Percentiles rank a stretch among this genome's conserved stretches.
These are phyloP conservation scores for Amaranthus tricolor DNA, from an alignment of 179 eudicot genomes.

Conservation along the genomic window DNA sequence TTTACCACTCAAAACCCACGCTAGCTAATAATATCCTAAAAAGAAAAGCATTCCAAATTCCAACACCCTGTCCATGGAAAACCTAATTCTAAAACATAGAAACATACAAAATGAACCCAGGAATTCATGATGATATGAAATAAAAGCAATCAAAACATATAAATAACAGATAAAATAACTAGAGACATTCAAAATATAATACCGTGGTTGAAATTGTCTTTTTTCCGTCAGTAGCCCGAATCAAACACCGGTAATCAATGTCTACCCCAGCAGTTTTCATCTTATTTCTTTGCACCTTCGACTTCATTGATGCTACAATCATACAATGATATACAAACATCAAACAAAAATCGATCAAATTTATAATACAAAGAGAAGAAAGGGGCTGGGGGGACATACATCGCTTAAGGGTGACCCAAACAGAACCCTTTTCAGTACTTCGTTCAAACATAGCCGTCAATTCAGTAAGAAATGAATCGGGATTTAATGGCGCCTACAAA, in stretches of 20 bases:
- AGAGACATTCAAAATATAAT: slow-evolving; percentile 1
- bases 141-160: background rate
- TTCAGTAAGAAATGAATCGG: slow-evolving; percentile 73
- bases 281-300: slow-evolving; percentile 59
- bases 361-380: background rate
- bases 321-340: slow-evolving; percentile 11
- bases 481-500: slow-evolving; percentile 54
- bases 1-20: too few species aligned
- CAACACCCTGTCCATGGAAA: too few species aligned
- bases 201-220: slow-evolving; percentile 75
- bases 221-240: slow-evolving; percentile 89
- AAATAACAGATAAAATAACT: background rate
- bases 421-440: slow-evolving; percentile 66
- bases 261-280: slow-evolving; percentile 51
- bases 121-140: too few species aligned
- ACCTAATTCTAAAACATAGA: too few species aligned
- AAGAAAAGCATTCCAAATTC: too few species aligned
- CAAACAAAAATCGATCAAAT: background rate
- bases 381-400: slow-evolving; percentile 46
- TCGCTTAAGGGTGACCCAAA: slow-evolving; percentile 84
- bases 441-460: slow-evolving; percentile 78
- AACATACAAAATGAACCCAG: too few species aligned
- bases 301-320: slow-evolving; percentile 61
- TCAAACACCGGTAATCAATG: slow-evolving; percentile 64
- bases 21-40: too few species aligned